Evolutionary conservation across 140 eudicot genomes (phyloP), one percentile per base, ranked within the genome.

Genomic region (Senecio squalidus): DNA sequence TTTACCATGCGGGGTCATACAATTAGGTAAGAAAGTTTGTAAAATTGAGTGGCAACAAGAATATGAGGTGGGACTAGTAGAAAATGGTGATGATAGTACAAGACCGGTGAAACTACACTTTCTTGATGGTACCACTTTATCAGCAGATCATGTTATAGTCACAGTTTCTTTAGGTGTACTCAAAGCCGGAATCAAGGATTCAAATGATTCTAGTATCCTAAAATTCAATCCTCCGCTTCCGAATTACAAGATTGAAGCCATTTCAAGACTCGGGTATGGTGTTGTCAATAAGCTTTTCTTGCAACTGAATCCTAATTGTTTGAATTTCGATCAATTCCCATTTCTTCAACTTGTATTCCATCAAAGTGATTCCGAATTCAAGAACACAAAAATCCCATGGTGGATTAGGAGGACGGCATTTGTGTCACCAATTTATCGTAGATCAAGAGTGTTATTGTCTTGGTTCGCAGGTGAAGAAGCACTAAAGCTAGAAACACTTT

Each of bases 381-480:
- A 43, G 73, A 46, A 80, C 63, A 75, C 82, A 15, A 63, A 66
- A 36, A 85, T 89, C 70, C 97, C 97, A 1, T 70, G 83, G 78
- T 89, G 97, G 97, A 78, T 85, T 68, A 73, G 97, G 58, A 78
- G 66, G 48, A 85, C 97, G 26, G 91, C 97, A 53, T 77, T 73
- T n/a, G 21, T 85, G 13, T 60, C 69, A 43, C 97, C 97, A 68
- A 82, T 89, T 31, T 78, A 89, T 56, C 52, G 49, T 49, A 78
- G 66, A 15, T 80, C 97, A 6, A 75, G 81, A 57, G 84, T 80
- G 23, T 67, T 89, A 0, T 34, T 89, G 25, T 80, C 94, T 8
- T 89, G 97, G 97, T 82, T 89, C 67, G 92, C 97, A n/a, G 97
- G 95, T 21, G 68, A 83, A 58, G 95, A 90, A 43, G 97, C 97